These are phyloP conservation scores for Fusarium protoensiforme DNA, from an alignment of 2,329 filamentous ascomycete species.

Conservation along the genomic window DNA sequence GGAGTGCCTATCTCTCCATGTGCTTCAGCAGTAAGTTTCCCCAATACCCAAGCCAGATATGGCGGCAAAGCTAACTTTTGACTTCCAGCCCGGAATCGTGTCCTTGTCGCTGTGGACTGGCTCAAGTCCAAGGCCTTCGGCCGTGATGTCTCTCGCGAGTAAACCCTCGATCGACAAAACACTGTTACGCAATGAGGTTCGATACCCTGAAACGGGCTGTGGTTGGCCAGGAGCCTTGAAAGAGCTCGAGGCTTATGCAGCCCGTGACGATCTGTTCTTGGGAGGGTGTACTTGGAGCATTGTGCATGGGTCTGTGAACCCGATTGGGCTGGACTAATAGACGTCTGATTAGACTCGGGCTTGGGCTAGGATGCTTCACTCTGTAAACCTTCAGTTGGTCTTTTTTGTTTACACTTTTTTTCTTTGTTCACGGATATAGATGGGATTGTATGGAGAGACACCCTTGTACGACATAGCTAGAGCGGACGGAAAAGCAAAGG, in stretches of 20 bases:
- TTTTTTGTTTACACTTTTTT: slow-evolving; percentile 33
- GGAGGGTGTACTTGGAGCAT: slow-evolving; percentile 45
- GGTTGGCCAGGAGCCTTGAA: slow-evolving; percentile 10
- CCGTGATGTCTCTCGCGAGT: slow-evolving; percentile 91
- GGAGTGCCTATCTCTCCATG: slow-evolving; percentile 98
- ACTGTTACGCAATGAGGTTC: slow-evolving; percentile 37
- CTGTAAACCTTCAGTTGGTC: slow-evolving; percentile 34
- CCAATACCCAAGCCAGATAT: not conserved
- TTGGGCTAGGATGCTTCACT: slow-evolving; percentile 38
- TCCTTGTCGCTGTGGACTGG: slow-evolving; percentile 95
- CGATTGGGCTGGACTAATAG: slow-evolving; percentile 45
- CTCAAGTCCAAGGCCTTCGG: slow-evolving; percentile 96
- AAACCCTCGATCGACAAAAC: slow-evolving; percentile 45
- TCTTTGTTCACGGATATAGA: slow-evolving; percentile 39
- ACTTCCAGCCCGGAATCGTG: slow-evolving; percentile 83
- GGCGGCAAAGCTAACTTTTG: slow-evolving; percentile 27
- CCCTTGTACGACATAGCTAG: slow-evolving; percentile 41
- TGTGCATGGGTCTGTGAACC: slow-evolving; percentile 40
- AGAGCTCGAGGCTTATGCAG: slow-evolving; percentile 21
- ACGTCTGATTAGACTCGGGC: slow-evolving; percentile 43
- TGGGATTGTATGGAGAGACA: slow-evolving; percentile 26
- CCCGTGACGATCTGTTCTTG: slow-evolving; percentile 40
- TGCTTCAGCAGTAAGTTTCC: slow-evolving; percentile 94
- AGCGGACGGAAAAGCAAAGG: slow-evolving; percentile 34
- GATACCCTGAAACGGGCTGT: slow-evolving; percentile 40